phyloP scores from a whole-genome alignment of 257 asterid genomes.

The Sherardia arvensis region DNA sequence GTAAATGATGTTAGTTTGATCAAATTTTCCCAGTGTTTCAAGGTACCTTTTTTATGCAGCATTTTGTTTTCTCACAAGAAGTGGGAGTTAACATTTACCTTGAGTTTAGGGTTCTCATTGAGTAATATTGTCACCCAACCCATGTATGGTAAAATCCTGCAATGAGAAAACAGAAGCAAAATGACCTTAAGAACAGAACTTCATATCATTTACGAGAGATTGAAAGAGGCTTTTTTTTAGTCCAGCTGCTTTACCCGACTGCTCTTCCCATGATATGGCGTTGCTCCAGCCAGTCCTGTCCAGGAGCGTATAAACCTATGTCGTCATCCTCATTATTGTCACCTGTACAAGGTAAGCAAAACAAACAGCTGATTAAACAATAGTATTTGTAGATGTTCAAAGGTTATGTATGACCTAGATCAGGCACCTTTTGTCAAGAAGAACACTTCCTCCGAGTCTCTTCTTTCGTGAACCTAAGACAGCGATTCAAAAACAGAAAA shows the following conservation, averaged over 20 bases:
- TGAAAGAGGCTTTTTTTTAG: neutral
- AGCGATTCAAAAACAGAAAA: constrained; percentile 3
- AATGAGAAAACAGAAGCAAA: neutral
- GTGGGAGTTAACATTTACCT: constrained; percentile 25
- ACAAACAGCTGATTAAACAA: neutral
- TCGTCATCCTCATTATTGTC: constrained; percentile 50
- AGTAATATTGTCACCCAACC: constrained; percentile 73
- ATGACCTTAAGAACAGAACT: neutral
- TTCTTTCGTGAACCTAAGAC: constrained; percentile 55
- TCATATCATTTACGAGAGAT: neutral
- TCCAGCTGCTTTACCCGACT: constrained; percentile 41
- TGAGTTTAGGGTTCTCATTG: constrained; percentile 59
- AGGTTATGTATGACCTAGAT: neutral
- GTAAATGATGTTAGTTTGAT: neutral
- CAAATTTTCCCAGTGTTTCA: neutral
- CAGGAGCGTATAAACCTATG: constrained; percentile 48
- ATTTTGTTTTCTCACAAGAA: neutral
- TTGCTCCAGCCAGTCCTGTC: constrained; percentile 59
- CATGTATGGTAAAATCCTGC: constrained; percentile 58
- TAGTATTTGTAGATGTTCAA: neutral
- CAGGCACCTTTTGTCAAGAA: constrained; percentile 69
- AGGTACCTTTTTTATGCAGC: neutral
- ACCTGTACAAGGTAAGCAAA: constrained; percentile 28
- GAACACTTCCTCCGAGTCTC: constrained; percentile 48
- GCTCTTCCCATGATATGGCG: constrained; percentile 67